phyloP scores from a whole-genome alignment of 1,139 yeast species.

The Magnusiomyces paraingens region DNA sequence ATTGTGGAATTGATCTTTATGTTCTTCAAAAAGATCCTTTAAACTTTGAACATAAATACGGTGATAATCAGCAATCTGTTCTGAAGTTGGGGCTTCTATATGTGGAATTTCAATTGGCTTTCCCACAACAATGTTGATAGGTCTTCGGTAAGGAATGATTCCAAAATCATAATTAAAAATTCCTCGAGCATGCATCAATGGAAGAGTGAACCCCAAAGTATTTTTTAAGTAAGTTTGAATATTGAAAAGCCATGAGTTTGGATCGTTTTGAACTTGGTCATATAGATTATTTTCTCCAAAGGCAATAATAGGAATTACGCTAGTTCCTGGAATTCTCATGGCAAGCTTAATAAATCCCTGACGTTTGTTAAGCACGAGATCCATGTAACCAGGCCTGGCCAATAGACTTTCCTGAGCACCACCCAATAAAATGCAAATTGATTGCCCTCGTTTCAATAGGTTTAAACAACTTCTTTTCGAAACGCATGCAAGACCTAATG shows the following conservation, averaged over 20 bases:
- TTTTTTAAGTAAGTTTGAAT: conserved; percentile 69
- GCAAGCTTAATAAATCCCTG: conserved; percentile 90
- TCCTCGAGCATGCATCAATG: conserved; percentile 89
- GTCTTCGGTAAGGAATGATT: conserved; percentile 74
- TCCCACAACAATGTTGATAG: conserved; percentile 70
- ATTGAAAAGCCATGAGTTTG: conserved; percentile 45
- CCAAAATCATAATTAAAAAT: conserved; percentile 91
- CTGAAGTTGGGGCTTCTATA: conserved; percentile 39
- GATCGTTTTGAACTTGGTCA: conserved; percentile 52
- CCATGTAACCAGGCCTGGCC: conserved; percentile 54
- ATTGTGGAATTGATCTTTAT: conserved; percentile 43
- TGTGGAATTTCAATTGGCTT: conserved; percentile 68
- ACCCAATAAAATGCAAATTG: conserved; percentile 87
- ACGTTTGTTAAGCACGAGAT: conserved; percentile 66
- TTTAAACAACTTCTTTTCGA: conserved; percentile 65
- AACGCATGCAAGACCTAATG: conserved; percentile 82
- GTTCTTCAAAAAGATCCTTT: conserved; percentile 57
- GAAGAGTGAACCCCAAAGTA: conserved; percentile 74
- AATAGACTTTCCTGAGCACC: conserved; percentile 89
- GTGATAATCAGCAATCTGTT: conserved; percentile 66
- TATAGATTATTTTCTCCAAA: conserved; percentile 89
- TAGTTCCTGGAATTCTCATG: conserved; percentile 66
- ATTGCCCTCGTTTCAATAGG: conserved; percentile 52
- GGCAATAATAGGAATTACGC: conserved; percentile 80
- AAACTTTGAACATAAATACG: conserved; percentile 62